Base-by-base conservation (phyloP, 441 rosid species). In the Dalechampia spathulata region DNA sequence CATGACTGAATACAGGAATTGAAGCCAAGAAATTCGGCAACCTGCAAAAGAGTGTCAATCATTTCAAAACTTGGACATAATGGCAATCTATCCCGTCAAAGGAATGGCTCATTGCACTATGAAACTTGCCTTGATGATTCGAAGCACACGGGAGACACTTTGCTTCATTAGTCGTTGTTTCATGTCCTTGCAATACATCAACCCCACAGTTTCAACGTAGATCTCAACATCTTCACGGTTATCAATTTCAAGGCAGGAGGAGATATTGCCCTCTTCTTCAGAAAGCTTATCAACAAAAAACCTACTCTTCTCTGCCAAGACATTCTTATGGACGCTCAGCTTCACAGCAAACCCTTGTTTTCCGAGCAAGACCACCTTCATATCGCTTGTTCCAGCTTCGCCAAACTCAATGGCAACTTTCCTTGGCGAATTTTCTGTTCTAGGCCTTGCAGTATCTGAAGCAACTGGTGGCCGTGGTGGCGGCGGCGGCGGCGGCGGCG, bases 311-410 rank as follows among this genome's bases (percentile, higher is more conserved):
- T 81, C 90, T 44, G 71, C 73, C 15, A 92, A 70, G 63, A 86
- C 85, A 72, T 72, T 75, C 75, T 71, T 82, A 73, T 92, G 99
- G 48, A 86, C 97, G 27, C 85, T 86, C 51, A 92, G 69, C 78
- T 92, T 92, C 71, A 92, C 99, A 69, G 90, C 83, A 55, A 92
- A 92, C 3, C 96, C 94, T 66, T 92, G 97, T 75, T 82, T 92
- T 61, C 97, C 99, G 0, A 81, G 71, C 37, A 92, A 69, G 58
- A 89, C 61, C 75, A 92, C 90, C 77, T 83, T 92, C 75, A 83
- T 74, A 60, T 92, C 82, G 64, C 92, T 80, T 41, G 82, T 92
- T 70, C 96, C 90, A 0, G 87, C 80, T 60, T 86, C 97, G 54
- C 99, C 97, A 68, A 83, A 92, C 78, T 86, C 99, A 56, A 92